Base-by-base conservation (phyloP, 1,284 basidiomycete genomes). In the Entoloma clypeatum region DNA sequence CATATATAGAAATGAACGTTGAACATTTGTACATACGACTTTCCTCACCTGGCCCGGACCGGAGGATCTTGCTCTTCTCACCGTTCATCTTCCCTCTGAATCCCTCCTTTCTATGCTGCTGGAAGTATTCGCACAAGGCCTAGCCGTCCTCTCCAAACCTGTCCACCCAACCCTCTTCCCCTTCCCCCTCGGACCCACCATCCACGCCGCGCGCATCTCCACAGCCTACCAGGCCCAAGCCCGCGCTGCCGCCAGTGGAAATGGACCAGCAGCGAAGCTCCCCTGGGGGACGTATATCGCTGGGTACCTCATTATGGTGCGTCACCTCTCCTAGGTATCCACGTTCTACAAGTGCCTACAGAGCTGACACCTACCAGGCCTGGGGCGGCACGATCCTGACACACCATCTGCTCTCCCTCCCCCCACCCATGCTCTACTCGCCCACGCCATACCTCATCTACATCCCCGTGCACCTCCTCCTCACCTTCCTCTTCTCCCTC, bases 331-430 rank as follows among this genome's bases (percentile, higher is more conserved):
- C 23, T 14, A 16, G 21, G 2, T 9, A 6, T 31, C 16, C 19
- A 22, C 19, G 7, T 27, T 5, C 9, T 26, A 16, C 7, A 22
- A 31, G 18, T n/a, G 7, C 26, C 27, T 16, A 13, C 23, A n/a
- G 10, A 22, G 11, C 37, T 43, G 24, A 24, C 30, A 1, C 24
- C 19, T 34, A 22, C 28, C 39, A 73, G 69, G 63, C 64, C 39
- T 76, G 72, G 72, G 71, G 71, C 16, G 74, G 72, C 21, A 61
- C 63, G 10, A 25, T 74, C 2, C 47, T 64, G 5, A 63, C 69
- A 0, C 67, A 71, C 53, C 45, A 65, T 14, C 51, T 74, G 10
- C 59, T 75, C 1, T 59, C 59, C 23, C 49, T 73, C 17, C 68
- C 71, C 1, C 66, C 70, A n/a, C 71, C 71, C 0, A 62, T 65